Conservation (phyloP, 164 flowering plant species). For the Magnolia kwangsiensis region DNA sequence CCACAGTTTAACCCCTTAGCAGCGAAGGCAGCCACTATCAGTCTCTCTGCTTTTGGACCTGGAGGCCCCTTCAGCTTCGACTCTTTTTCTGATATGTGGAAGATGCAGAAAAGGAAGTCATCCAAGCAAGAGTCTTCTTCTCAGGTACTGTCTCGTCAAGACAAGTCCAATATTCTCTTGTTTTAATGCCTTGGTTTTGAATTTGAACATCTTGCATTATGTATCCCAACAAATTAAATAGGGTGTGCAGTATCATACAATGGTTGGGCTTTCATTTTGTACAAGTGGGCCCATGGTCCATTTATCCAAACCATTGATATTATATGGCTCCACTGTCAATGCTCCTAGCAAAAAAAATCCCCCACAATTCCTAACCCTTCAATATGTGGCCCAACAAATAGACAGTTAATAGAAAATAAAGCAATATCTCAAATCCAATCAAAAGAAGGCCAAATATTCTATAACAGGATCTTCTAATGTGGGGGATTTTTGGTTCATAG, state of each 20-base stretch:
- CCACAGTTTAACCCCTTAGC: slow-evolving; percentile 88
- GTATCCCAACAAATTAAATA: neutral
- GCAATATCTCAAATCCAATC: too few species aligned
- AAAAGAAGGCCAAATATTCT: too few species aligned
- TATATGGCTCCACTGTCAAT: too few species aligned
- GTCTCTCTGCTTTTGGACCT: slow-evolving; percentile 84
- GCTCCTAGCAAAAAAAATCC: too few species aligned
- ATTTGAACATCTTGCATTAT: neutral
- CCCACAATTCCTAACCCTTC: too few species aligned
- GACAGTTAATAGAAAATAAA: too few species aligned
- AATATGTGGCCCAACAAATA: too few species aligned
- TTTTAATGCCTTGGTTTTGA: neutral
- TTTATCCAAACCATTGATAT: neutral
- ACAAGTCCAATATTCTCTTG: neutral
- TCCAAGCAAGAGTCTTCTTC: slow-evolving; percentile 61
- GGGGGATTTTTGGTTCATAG: too few species aligned
- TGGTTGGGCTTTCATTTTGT: neutral
- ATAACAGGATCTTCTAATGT: too few species aligned
- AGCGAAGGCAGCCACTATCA: slow-evolving; percentile 93
- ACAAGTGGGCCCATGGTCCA: neutral
- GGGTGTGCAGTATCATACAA: neutral
- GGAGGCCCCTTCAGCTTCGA: slow-evolving; percentile 89
- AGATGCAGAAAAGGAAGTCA: slow-evolving; percentile 54
- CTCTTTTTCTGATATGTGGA: slow-evolving; percentile 62
- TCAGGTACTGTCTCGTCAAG: slow-evolving; percentile 34